A percentile compares a stretch with the other conserved stretches of the same genome.
phyloP scores from a whole-genome alignment of 352 stramenopile genomes.

The Aphanomyces euteiches region DNA sequence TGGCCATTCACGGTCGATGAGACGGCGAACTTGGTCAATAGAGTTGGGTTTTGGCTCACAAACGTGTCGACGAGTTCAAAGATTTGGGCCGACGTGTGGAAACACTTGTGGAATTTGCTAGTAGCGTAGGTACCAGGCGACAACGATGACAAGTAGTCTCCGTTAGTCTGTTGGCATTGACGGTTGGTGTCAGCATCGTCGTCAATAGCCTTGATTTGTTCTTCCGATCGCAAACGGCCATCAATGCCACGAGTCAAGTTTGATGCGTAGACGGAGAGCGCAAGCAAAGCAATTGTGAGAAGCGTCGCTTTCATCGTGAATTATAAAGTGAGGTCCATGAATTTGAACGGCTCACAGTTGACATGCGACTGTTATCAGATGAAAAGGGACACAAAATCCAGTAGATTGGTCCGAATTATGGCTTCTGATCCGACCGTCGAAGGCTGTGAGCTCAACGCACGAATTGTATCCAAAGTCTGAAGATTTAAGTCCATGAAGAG shows the following conservation, averaged over 20 bases:
- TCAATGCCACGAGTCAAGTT: not conserved
- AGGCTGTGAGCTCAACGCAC: no score
- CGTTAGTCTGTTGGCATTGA: conserved; percentile 17
- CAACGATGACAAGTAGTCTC: conserved; percentile 7
- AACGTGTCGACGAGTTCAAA: conserved; percentile 36
- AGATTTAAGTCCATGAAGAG: no score
- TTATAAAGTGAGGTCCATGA: no score
- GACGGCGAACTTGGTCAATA: conserved; percentile 35
- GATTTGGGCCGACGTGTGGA: conserved; percentile 32
- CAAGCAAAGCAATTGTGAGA: no score
- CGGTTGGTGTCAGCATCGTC: conserved; percentile 14
- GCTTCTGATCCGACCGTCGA: no score
- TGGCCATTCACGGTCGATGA: conserved; percentile 31
- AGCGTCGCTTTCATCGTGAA: no score
- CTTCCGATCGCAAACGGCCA: not conserved
- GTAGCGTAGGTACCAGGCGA: conserved; percentile 23
- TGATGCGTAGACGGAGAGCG: no score
- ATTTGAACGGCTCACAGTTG: no score
- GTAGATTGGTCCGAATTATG: no score
- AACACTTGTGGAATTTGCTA: conserved; percentile 38
- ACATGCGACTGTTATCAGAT: no score
- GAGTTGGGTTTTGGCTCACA: conserved; percentile 6
- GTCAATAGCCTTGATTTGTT: conserved; percentile 8
- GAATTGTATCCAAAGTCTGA: no score
- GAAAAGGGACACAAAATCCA: no score